phyloP scores from a whole-genome alignment of 371 early-diverging fungal species.

The Gilbertella persicaria region DNA sequence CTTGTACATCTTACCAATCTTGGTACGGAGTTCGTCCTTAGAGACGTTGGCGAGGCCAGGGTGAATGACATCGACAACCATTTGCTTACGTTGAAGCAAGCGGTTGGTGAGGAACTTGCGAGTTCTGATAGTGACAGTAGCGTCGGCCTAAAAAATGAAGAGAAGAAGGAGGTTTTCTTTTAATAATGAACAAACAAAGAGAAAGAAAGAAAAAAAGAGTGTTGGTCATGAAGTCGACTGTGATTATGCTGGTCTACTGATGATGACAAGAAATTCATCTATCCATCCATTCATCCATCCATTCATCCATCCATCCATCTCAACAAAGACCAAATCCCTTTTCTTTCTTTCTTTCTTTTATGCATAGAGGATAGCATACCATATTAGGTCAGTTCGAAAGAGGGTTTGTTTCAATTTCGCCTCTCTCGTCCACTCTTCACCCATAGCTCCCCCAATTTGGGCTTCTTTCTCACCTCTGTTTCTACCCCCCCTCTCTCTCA shows the following conservation, averaged over 20 bases:
- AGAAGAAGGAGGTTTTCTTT: not conserved
- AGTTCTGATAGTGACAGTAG: constrained; percentile 91
- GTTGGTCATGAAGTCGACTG: not conserved
- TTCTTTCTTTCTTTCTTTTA: not conserved
- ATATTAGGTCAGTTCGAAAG: constrained; percentile 33
- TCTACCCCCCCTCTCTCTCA: not conserved
- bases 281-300: constrained; percentile 38
- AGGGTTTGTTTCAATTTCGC: constrained; percentile 20
- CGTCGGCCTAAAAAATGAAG: constrained; percentile 37
- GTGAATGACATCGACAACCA: constrained; percentile 97
- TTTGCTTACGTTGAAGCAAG: constrained; percentile 97
- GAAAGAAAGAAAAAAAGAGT: not conserved
- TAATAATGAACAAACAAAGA: not conserved
- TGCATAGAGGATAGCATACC: constrained; percentile 15
- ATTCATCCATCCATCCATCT: constrained; percentile 19
- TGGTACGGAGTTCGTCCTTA: constrained; percentile 93
- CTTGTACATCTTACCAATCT: constrained; percentile 97
- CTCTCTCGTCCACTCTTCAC: not conserved
- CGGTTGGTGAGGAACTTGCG: constrained; percentile 99
- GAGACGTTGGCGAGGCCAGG: constrained; percentile 91
- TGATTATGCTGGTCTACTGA: too few relatives aligned
- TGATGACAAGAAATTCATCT: too few relatives aligned
- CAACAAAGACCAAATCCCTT: not conserved
- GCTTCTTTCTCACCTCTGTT: not conserved
- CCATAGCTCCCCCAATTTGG: not conserved